phyloP scores from a whole-genome alignment of 2,329 filamentous ascomycete species.

The Fonsecaea pugnacius region DNA sequence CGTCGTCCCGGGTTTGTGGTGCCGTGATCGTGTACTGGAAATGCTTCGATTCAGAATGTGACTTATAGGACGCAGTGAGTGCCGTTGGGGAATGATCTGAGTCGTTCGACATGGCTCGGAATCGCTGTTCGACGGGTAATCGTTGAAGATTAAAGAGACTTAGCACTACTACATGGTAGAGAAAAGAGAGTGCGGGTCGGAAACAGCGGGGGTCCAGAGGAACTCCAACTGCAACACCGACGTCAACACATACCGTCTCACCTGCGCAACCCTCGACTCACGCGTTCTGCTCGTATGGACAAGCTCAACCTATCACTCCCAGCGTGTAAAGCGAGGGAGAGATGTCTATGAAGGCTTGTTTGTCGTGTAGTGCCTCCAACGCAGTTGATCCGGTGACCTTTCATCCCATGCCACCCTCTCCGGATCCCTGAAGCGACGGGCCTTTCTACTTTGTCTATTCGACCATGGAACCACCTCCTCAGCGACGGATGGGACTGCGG shows the following conservation, averaged over 20 bases:
- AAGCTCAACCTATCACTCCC: not conserved
- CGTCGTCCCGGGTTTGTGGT: not conserved
- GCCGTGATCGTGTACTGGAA: slow-evolving; percentile 22
- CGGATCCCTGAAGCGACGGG: not conserved
- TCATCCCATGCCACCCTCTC: not conserved
- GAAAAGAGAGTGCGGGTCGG: not conserved
- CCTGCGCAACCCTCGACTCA: not conserved
- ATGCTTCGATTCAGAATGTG: slow-evolving; percentile 20
- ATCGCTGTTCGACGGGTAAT: not conserved
- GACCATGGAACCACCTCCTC: slow-evolving; percentile 27
- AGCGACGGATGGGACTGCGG: slow-evolving; percentile 33
- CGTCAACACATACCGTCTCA: slow-evolving; percentile 6
- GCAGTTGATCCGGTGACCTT: slow-evolving; percentile 10
- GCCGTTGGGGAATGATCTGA: slow-evolving; percentile 2
- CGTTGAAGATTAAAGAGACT: not conserved
- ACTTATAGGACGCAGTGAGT: slow-evolving; percentile 28
- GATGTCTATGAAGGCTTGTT: not conserved
- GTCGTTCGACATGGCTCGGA: not conserved
- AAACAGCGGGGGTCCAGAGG: not conserved
- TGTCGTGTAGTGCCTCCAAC: not conserved
- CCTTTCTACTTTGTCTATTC: not conserved
- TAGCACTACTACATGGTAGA: too few species aligned
- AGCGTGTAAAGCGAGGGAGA: not conserved
- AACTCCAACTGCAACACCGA: not conserved
- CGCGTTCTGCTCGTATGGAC: not conserved